phyloP scores from a whole-genome alignment of 1,284 basidiomycete species.

The Porodaedalea pini region DNA sequence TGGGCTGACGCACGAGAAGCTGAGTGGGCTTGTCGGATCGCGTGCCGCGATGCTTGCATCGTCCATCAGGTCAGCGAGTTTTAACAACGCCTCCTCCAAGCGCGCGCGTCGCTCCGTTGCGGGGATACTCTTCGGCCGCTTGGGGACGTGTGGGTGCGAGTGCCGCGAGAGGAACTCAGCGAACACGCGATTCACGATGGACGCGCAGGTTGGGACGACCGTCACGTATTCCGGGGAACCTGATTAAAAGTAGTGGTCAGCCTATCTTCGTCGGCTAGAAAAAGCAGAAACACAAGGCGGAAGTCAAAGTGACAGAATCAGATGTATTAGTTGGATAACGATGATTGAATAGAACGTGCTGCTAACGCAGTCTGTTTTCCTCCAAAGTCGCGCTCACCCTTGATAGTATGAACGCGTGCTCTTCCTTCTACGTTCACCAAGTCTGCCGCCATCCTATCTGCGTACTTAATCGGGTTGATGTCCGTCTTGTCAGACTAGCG shows the following conservation, averaged over 20 bases:
- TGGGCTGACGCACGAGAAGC: conserved; percentile 61
- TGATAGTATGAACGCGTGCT: conserved; percentile 56
- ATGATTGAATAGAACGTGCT: no score
- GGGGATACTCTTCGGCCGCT: neutral
- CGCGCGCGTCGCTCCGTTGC: conserved; percentile 33
- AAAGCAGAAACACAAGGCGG: neutral
- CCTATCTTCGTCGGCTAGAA: neutral
- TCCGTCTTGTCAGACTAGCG: conserved; percentile 58
- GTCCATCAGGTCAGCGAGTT: conserved; percentile 48
- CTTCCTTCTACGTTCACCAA: conserved; percentile 48
- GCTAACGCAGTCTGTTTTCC: no score
- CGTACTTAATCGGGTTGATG: conserved; percentile 51
- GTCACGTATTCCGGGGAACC: conserved; percentile 49
- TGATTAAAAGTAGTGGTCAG: conserved; percentile 28
- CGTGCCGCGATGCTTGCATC: conserved; percentile 46
- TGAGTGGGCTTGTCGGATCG: conserved; percentile 56
- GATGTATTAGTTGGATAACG: neutral
- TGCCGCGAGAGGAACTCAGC: conserved; percentile 56
- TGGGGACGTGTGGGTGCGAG: conserved; percentile 32
- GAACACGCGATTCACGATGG: conserved; percentile 63
- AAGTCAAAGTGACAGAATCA: neutral
- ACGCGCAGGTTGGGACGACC: conserved; percentile 49
- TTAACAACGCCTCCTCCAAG: conserved; percentile 50
- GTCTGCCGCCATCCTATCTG: conserved; percentile 48
- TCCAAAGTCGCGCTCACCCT: no score